phyloP scores from a whole-genome alignment of 202 grass and related monocot species.

The Dendrocalamus latiflorus region DNA sequence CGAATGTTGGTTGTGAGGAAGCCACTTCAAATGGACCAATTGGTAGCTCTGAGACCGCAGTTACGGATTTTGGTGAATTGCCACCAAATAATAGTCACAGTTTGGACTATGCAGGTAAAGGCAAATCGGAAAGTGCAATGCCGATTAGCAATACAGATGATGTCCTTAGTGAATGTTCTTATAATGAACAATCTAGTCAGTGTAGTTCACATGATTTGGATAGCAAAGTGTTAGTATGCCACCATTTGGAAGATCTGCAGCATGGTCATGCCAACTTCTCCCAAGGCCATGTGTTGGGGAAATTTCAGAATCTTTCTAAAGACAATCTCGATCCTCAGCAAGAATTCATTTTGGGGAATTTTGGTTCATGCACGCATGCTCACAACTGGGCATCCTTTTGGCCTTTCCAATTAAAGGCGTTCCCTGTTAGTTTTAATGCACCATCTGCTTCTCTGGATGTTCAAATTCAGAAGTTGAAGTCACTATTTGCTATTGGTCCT shows the following conservation, averaged over 20 bases:
- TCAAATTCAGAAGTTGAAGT: conserved; percentile 64
- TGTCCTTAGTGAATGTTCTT: conserved; percentile 2
- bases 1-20: conserved; percentile 14
- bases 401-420: conserved; percentile 45
- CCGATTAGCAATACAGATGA: not conserved
- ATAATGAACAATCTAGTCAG: conserved; percentile 24
- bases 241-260: conserved; percentile 27
- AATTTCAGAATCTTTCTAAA: conserved; percentile 15
- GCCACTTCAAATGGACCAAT: not conserved
- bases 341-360: conserved; percentile 35
- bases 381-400: conserved; percentile 47
- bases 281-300: not conserved
- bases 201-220: not conserved
- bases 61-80: not conserved
- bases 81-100: not conserved
- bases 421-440: conserved; percentile 24
- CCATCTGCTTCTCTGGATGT: conserved; percentile 42
- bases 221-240: not conserved
- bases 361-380: conserved; percentile 62
- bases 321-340: conserved; percentile 10
- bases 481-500: conserved; percentile 54
- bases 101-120: not conserved
- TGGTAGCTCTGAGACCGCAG: not conserved
- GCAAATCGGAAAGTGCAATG: conserved; percentile 23
- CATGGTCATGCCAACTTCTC: conserved; percentile 12